Percentiles rank a stretch among this genome's conserved stretches.
Conservation (phyloP, 768 basidiomycete genomes). For the Russula sp. region DNA sequence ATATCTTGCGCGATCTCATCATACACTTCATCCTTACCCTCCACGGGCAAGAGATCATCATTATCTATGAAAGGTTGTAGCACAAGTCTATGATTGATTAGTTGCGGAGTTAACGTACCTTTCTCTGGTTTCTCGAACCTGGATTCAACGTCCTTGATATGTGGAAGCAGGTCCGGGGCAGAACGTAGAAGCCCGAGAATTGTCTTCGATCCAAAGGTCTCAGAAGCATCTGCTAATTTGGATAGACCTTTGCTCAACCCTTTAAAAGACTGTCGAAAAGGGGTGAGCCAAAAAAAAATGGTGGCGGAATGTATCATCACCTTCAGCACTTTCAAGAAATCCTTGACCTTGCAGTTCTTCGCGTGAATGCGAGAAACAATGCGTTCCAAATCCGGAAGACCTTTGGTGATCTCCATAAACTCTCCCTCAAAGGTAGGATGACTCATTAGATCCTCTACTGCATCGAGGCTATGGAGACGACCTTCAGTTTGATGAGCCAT, state of each 20-base stretch:
- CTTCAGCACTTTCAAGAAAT: constrained; percentile 80
- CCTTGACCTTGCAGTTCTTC: constrained; percentile 79
- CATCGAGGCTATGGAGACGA: constrained; percentile 68
- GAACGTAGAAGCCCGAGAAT: constrained; percentile 71
- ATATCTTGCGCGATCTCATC: constrained; percentile 78
- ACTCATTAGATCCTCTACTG: constrained; percentile 85
- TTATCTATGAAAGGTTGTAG: constrained; percentile 41
- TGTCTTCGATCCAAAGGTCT: constrained; percentile 72
- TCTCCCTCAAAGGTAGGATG: constrained; percentile 72
- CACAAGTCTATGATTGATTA: not conserved
- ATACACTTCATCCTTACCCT: constrained; percentile 84
- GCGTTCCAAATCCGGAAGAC: constrained; percentile 88
- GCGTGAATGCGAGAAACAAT: constrained; percentile 95
- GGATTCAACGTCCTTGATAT: constrained; percentile 68
- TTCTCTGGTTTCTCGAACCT: constrained; percentile 68
- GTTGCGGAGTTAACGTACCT: constrained; percentile 40
- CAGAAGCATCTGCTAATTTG: constrained; percentile 59
- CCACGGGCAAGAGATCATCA: constrained; percentile 71
- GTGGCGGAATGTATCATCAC: constrained; percentile 40
- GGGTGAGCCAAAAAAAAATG: not conserved
- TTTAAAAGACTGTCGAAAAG: constrained; percentile 62
- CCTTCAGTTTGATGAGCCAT: not conserved
- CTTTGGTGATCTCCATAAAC: constrained; percentile 74
- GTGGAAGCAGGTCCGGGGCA: constrained; percentile 73
- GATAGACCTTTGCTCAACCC: constrained; percentile 65